Percentiles rank a stretch among this genome's conserved stretches.
Evolutionary conservation across 805 yeast genomes (phyloP).

Genomic region (Saccharomycopsis microspora): DNA sequence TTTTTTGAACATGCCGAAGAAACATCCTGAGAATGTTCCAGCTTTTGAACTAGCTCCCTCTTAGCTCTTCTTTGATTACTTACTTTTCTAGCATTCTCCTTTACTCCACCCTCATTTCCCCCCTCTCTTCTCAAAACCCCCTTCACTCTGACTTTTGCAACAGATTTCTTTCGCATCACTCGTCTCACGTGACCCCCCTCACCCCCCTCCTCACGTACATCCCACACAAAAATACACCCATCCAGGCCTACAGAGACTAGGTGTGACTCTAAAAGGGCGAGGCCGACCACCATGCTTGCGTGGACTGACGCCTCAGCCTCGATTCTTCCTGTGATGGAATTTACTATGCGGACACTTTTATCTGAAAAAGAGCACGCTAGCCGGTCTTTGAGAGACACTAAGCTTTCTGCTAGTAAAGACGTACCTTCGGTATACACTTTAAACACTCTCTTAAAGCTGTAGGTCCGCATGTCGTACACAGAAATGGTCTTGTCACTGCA

Average conservation of each 20-base stretch:
- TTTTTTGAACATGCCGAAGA: no score
- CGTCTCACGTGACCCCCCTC: no score
- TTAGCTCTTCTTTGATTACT: no score
- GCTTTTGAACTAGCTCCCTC: no score
- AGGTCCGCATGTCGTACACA: constrained; percentile 26
- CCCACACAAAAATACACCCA: constrained; percentile 47
- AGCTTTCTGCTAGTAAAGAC: constrained; percentile 31
- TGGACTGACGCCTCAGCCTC: constrained; percentile 50
- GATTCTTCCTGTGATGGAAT: constrained; percentile 33
- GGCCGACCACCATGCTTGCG: constrained; percentile 33
- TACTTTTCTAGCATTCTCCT: no score
- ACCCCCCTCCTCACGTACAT: constrained; percentile 5
- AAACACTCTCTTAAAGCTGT: constrained; percentile 27
- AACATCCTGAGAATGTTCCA: no score
- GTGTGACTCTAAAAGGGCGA: constrained; percentile 6
- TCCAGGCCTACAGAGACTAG: constrained; percentile 36
- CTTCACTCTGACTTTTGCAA: no score
- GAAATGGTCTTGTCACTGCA: constrained; percentile 38
- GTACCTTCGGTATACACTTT: constrained; percentile 31
- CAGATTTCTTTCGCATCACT: no score
- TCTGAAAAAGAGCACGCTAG: constrained; percentile 40
- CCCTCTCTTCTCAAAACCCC: no score
- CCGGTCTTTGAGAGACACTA: constrained; percentile 21
- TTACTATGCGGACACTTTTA: constrained; percentile 43
- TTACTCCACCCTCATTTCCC: no score